Evolutionary conservation across 768 basidiomycete species (phyloP), one percentile per base, ranked within the genome.

Genomic region (Suillus tomentosus): DNA sequence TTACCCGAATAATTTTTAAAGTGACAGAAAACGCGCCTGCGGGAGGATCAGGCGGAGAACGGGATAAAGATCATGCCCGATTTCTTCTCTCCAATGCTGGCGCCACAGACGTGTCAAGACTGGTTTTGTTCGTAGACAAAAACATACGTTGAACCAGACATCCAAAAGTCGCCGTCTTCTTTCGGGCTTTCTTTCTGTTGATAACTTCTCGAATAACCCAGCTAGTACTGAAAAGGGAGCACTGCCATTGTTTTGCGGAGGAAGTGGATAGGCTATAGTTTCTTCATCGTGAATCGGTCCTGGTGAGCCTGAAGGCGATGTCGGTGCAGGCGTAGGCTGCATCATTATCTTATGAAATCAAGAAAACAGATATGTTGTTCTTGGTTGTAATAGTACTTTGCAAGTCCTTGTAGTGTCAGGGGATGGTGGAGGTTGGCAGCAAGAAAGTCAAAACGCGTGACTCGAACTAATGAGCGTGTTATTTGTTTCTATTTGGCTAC

Each of bases 11-110:
- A 45, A 3, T 63, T 31, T 37, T 19, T 34, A 1, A 40, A 5
- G 10, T 40, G 10, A 24, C 17, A n/a, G 4, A 2, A 55, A 31
- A 75, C 77, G 63, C 76, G 84, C 94, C 83, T 97, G 96, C 7
- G 97, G 97, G 47, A 99, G 81, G 60, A 99, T 81, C 24, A 99
- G 82, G 39, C 95, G 87, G 56, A 99, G 80, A 37, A 95, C 87
- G 5, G 96, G 96, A 75, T 92, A 98, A 40, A 99, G 75, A 73
- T 99, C 93, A 69, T 86, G 79, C 0, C 97, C 97, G 51, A 94
- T 90, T 70, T 92, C 85, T 50, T 86, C 79, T 68, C 96, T 84
- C 94, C 95, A 99, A 71, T 90, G 87, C 90, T 94, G 31, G 68
- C 45, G 45, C 50, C 62, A 67, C 67, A 60, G 58, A 62, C 50